phyloP scores from a whole-genome alignment of 805 yeast genomes.

The Kodamaea jinghongensis region DNA sequence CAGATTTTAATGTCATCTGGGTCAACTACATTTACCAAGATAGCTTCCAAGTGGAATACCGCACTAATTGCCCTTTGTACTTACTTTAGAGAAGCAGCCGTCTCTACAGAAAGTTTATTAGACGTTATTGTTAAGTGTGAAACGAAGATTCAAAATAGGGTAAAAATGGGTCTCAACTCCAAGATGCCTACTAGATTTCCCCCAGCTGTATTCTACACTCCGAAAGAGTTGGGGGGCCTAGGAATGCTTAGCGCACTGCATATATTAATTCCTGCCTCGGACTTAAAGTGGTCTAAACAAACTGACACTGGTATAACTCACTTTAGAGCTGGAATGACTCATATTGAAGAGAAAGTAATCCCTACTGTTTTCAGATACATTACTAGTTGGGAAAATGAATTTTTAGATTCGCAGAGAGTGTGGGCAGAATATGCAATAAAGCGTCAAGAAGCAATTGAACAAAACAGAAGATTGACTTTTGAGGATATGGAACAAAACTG shows the following conservation, averaged over 20 bases:
- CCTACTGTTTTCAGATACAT: constrained; percentile 94
- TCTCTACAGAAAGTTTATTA: constrained; percentile 72
- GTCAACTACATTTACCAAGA: constrained; percentile 89
- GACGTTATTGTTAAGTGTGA: constrained; percentile 88
- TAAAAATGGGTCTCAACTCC: constrained; percentile 91
- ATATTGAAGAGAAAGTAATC: constrained; percentile 72
- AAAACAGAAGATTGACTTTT: constrained; percentile 79
- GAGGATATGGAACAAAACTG: constrained; percentile 94
- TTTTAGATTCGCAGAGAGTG: constrained; percentile 88
- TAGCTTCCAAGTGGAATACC: constrained; percentile 95
- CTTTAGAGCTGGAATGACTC: constrained; percentile 90
- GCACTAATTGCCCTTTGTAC: constrained; percentile 82
- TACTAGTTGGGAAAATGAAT: constrained; percentile 96
- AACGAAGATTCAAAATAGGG: constrained; percentile 89
- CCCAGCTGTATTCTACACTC: constrained; percentile 97
- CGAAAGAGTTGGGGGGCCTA: constrained; percentile 94
- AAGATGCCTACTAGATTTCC: constrained; percentile 99
- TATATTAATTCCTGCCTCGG: constrained; percentile 90
- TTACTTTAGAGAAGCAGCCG: constrained; percentile 90
- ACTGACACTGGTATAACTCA: constrained; percentile 94
- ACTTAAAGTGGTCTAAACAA: constrained; percentile 85
- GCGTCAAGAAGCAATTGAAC: constrained; percentile 80
- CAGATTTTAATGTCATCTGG: constrained; percentile 95
- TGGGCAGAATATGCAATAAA: constrained; percentile 97
- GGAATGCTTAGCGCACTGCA: constrained; percentile 99